Percentiles rank a stretch among this genome's conserved stretches.
These are phyloP conservation scores for Penicillium simplicissimum DNA, from an alignment of 495 filamentous ascomycete species.

Conservation along the genomic window DNA sequence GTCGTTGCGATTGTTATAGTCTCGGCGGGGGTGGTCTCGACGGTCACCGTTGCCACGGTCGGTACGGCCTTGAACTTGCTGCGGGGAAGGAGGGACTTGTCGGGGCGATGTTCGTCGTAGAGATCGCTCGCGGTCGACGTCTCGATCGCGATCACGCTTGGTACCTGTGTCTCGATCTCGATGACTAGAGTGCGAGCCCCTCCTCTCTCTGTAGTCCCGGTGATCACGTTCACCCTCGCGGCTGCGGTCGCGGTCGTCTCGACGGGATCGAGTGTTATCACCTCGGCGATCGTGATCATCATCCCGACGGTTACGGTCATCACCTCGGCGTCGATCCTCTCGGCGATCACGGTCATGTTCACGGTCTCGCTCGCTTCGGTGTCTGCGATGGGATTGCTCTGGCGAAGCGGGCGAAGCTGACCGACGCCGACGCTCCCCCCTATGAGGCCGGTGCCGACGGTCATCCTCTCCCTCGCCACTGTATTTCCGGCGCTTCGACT, in stretches of 20 bases:
- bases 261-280: constrained; percentile 10
- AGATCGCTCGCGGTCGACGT: constrained; percentile 24
- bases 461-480: constrained; percentile 34
- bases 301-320: constrained; percentile 13
- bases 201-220: constrained; percentile 29
- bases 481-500: constrained; percentile 31
- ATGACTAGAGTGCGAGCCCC: constrained; percentile 22
- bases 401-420: constrained; percentile 38
- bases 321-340: constrained; percentile 20
- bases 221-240: constrained; percentile 10
- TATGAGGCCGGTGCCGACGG: constrained; percentile 28
- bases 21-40: constrained; percentile 22
- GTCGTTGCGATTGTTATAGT: constrained; percentile 21
- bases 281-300: constrained; percentile 17
- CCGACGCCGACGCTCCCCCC: constrained; percentile 33
- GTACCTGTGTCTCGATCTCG: constrained; percentile 34
- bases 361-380: constrained; percentile 34
- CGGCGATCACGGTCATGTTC: constrained; percentile 20
- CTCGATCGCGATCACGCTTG: constrained; percentile 24
- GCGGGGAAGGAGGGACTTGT: constrained; percentile 16
- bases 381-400: constrained; percentile 29
- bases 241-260: constrained; percentile 28
- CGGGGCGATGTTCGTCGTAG: constrained; percentile 22
- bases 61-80: constrained; percentile 13
- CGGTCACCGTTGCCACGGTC: constrained; percentile 13